phyloP scores from a whole-genome alignment of 2,329 filamentous ascomycete genomes.

The Aspergillus neoniger region DNA sequence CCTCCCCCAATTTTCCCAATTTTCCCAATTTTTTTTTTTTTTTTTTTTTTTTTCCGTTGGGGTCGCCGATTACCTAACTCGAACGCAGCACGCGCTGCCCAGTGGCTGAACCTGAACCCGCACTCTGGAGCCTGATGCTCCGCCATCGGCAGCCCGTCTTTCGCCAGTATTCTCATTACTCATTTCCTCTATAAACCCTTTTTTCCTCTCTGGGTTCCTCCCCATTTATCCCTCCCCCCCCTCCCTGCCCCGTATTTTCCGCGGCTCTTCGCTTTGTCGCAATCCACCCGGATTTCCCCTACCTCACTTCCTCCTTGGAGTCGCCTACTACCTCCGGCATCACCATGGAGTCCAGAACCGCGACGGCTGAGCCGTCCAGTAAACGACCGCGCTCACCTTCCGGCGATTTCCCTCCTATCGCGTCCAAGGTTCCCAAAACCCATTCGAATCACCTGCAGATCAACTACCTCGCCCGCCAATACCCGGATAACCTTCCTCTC shows the following conservation, averaged over 20 bases:
- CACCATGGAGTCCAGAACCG: slow-evolving; percentile 38
- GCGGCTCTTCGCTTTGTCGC: slow-evolving; percentile 2
- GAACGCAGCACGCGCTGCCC: slow-evolving; percentile 15
- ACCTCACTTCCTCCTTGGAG: not conserved
- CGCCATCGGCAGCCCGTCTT: slow-evolving; percentile 27
- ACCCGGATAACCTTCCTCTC: slow-evolving; percentile 62
- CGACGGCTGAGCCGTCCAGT: slow-evolving; percentile 40
- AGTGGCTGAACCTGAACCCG: slow-evolving; percentile 24
- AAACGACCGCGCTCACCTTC: slow-evolving; percentile 51
- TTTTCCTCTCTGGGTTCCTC: slow-evolving; percentile 2
- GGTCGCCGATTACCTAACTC: slow-evolving; percentile 21
- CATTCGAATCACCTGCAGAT: slow-evolving; percentile 64
- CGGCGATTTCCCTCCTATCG: slow-evolving; percentile 39
- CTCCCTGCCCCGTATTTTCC: not conserved
- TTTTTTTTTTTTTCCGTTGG: slow-evolving; percentile 1
- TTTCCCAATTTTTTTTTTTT: slow-evolving; percentile 9
- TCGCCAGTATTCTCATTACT: slow-evolving; percentile 21
- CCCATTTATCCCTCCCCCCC: not conserved
- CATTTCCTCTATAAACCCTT: slow-evolving; percentile 17
- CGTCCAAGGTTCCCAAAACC: slow-evolving; percentile 57
- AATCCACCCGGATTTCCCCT: not conserved
- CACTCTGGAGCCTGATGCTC: slow-evolving; percentile 25
- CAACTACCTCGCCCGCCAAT: slow-evolving; percentile 67
- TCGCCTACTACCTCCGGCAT: slow-evolving; percentile 2
- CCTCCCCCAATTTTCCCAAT: slow-evolving; percentile 13